Base-by-base conservation (phyloP, 352 stramenopile genomes). In the Phytophthora foliorum region DNA sequence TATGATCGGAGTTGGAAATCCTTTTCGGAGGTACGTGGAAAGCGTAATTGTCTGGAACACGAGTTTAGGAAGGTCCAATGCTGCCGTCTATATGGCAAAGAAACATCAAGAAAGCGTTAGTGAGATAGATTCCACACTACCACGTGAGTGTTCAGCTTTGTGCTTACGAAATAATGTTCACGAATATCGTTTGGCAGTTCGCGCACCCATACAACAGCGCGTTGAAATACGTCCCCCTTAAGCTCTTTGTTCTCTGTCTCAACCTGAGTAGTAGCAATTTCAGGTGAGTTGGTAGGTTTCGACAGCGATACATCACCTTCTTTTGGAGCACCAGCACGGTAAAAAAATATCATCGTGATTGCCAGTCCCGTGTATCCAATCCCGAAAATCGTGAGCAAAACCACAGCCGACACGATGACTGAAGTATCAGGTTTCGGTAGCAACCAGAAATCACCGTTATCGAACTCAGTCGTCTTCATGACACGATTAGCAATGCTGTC, bases 371-470 rank as follows among this genome's bases (percentile, higher is more conserved):
- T 42, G 54, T 84, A 88, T 0, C 75, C 72, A 2, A 74, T 10
- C 0, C 68, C 72, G 31, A 84, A 81, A 1, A 76, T n/a, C 1
- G 70, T 32, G 1, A 85, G 62, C 27, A 82, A 32, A 3, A 67
- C 41, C 2, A 68, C 50, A 3, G 77, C 57, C 0, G 48, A 56
- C 5, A 77, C 22, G 17, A 67, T 39, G 11, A 86, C 31, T 1
- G 11, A 16, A 8, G 22, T 5, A 1, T 82, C 56, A 6, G 67
- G 57, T 10, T 75, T 50, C 2, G 74, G 64, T 0, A 89, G 58
- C 17, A 81, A 44, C 78, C 80, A 89, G 25, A 89, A 86, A 31
- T 81, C 66, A 21, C 80, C 74, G 10, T 72, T 72, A 39, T 86
- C 77, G 13, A 88, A 77, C 0, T 74, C 14, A 7, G 53, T 50